A percentile compares a stretch with the other conserved stretches of the same genome.
These are phyloP conservation scores for Trametes versicolor DNA, from an alignment of 1,284 basidiomycete species.

Conservation along the genomic window DNA sequence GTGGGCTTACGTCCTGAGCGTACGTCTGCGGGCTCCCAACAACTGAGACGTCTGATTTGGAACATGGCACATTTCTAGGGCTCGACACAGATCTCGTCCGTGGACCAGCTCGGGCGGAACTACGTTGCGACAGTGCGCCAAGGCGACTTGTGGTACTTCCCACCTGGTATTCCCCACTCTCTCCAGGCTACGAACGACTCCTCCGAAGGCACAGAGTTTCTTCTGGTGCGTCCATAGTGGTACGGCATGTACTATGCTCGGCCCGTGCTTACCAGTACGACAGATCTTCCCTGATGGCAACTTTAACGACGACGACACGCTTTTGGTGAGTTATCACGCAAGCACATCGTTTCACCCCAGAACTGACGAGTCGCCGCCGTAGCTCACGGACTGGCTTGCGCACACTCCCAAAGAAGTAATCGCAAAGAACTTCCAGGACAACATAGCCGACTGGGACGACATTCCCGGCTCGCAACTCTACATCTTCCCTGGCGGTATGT, in stretches of 20 bases:
- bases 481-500: constrained; percentile 62
- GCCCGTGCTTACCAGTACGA: neutral
- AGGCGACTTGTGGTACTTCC: constrained; percentile 55
- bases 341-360: constrained; percentile 44
- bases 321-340: constrained; percentile 53
- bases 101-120: constrained; percentile 68
- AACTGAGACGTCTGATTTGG: neutral
- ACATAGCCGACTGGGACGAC: constrained; percentile 61
- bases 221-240: constrained; percentile 56
- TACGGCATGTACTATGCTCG: neutral
- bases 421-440: constrained; percentile 72
- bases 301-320: constrained; percentile 73
- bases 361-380: constrained; percentile 22
- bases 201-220: constrained; percentile 70
- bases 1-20: constrained; percentile 73
- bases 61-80: constrained; percentile 54
- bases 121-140: constrained; percentile 58
- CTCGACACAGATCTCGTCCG: constrained; percentile 65
- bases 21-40: constrained; percentile 33
- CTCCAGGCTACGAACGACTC: constrained; percentile 67
- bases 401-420: constrained; percentile 71
- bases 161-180: constrained; percentile 48
- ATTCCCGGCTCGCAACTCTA: constrained; percentile 61
- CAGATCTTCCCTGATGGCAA: constrained; percentile 70
- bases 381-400: constrained; percentile 71